These are phyloP conservation scores for Penicillium sp. DNA, from an alignment of 2,329 filamentous ascomycete species.

Conservation along the genomic window DNA sequence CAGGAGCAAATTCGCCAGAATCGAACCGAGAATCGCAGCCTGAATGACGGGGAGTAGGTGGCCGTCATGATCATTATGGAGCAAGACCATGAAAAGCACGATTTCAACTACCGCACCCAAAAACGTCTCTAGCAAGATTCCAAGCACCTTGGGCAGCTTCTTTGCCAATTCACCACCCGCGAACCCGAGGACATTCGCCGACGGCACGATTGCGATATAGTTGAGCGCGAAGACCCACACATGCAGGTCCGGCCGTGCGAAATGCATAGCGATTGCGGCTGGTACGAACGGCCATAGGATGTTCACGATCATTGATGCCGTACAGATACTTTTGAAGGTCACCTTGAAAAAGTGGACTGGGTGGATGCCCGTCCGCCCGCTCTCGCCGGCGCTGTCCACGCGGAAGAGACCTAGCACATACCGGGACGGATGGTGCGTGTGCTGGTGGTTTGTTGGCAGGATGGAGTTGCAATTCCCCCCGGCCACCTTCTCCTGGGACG, in stretches of 20 bases:
- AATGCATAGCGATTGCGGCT: slow-evolving; percentile 70
- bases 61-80: slow-evolving; percentile 59
- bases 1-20: slow-evolving; percentile 79
- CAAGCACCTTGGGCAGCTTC: slow-evolving; percentile 75
- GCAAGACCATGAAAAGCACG: slow-evolving; percentile 78
- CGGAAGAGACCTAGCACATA: slow-evolving; percentile 39
- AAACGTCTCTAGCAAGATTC: slow-evolving; percentile 57
- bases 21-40: slow-evolving; percentile 81
- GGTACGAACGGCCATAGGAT: slow-evolving; percentile 77
- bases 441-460: slow-evolving; percentile 38
- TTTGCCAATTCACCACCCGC: slow-evolving; percentile 73
- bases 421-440: slow-evolving; percentile 26
- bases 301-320: slow-evolving; percentile 69
- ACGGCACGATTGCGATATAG: slow-evolving; percentile 79
- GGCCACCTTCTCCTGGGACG: slow-evolving; percentile 26
- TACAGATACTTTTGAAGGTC: slow-evolving; percentile 67
- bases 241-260: slow-evolving; percentile 61
- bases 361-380: slow-evolving; percentile 70
- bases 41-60: slow-evolving; percentile 71
- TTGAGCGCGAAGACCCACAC: slow-evolving; percentile 71
- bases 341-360: slow-evolving; percentile 69
- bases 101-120: slow-evolving; percentile 81
- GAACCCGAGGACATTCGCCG: slow-evolving; percentile 77
- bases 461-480: slow-evolving; percentile 24
- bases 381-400: slow-evolving; percentile 63